These are phyloP conservation scores for Debaryomyces sp. DNA, from an alignment of 1,139 yeast genomes.

Conservation along the genomic window DNA sequence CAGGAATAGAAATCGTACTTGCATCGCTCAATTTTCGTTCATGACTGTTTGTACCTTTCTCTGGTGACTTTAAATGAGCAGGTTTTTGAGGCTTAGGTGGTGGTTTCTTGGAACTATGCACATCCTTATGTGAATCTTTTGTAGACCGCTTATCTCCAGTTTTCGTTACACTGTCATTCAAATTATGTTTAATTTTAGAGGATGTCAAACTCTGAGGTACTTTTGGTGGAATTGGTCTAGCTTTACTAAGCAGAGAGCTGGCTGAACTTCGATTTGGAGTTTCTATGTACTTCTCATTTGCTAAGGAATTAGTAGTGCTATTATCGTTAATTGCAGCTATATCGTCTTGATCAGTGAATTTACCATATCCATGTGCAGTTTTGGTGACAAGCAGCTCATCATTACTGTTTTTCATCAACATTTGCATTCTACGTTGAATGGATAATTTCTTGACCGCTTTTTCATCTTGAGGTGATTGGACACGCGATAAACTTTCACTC, in stretches of 20 bases:
- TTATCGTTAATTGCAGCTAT: slow-evolving; percentile 39
- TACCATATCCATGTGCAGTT: slow-evolving; percentile 79
- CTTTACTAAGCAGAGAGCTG: slow-evolving; percentile 8
- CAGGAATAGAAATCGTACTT: slow-evolving; percentile 52
- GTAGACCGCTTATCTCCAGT: neutral
- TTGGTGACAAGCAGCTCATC: slow-evolving; percentile 48
- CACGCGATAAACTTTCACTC: slow-evolving; percentile 5
- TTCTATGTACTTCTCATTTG: slow-evolving; percentile 9
- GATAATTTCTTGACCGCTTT: slow-evolving; percentile 37
- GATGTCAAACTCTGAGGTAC: slow-evolving; percentile 24
- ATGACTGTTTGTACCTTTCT: slow-evolving; percentile 12
- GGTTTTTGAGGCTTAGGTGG: slow-evolving; percentile 71
- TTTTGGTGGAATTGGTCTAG: slow-evolving; percentile 28
- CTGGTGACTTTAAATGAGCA: slow-evolving; percentile 47
- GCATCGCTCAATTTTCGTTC: slow-evolving; percentile 37
- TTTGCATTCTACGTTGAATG: slow-evolving; percentile 70
- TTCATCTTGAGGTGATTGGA: slow-evolving; percentile 7
- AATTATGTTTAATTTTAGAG: neutral
- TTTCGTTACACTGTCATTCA: neutral
- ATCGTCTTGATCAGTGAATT: slow-evolving; percentile 59
- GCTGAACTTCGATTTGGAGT: neutral
- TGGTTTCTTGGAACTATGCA: slow-evolving; percentile 35
- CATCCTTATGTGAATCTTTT: neutral
- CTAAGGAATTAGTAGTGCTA: slow-evolving; percentile 6
- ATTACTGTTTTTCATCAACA: slow-evolving; percentile 51